Percentiles rank a stretch among this genome's conserved stretches.
phyloP scores from a whole-genome alignment of 2,329 filamentous ascomycete species.

The Didymosphaeria variabile region DNA sequence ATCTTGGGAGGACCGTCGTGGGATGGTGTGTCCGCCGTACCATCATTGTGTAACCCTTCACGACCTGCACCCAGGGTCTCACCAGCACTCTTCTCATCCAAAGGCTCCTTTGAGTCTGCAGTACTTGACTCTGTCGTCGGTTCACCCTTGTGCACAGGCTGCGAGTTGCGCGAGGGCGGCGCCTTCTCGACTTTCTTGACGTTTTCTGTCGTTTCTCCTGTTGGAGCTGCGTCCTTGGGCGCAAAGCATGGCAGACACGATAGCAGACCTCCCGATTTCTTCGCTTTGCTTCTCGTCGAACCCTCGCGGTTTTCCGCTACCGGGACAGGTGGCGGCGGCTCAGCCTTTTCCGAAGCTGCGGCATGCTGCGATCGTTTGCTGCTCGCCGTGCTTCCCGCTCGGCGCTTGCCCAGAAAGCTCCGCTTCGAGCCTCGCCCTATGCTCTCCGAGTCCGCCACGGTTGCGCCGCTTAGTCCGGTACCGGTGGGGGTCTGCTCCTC shows the following conservation, averaged over 20 bases:
- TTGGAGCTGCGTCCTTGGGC: conserved; percentile 64
- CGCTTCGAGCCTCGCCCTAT: conserved; percentile 56
- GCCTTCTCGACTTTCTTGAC: conserved; percentile 53
- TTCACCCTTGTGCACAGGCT: conserved; percentile 54
- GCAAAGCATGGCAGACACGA: conserved; percentile 73
- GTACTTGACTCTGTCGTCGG: conserved; percentile 54
- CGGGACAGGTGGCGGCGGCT: conserved; percentile 43
- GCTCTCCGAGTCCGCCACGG: conserved; percentile 57
- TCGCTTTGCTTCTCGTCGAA: conserved; percentile 50
- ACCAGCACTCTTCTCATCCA: conserved; percentile 54
- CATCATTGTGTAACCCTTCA: conserved; percentile 35
- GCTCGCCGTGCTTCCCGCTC: conserved; percentile 57
- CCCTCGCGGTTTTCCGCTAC: conserved; percentile 41
- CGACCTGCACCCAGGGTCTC: conserved; percentile 33
- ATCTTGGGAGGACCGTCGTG: conserved; percentile 36
- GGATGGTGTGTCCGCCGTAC: conserved; percentile 35
- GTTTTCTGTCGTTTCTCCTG: conserved; percentile 52
- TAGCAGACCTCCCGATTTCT: conserved; percentile 54
- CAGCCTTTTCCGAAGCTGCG: conserved; percentile 52
- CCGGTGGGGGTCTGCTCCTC: conserved; percentile 46
- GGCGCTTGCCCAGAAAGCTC: conserved; percentile 56
- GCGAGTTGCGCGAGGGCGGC: conserved; percentile 54
- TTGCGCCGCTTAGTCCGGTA: conserved; percentile 55
- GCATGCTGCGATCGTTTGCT: conserved; percentile 55
- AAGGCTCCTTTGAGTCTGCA: conserved; percentile 55